Evolutionary conservation across 1,139 yeast species (phyloP).

Genomic region (Debaryomyces robertsiae): DNA sequence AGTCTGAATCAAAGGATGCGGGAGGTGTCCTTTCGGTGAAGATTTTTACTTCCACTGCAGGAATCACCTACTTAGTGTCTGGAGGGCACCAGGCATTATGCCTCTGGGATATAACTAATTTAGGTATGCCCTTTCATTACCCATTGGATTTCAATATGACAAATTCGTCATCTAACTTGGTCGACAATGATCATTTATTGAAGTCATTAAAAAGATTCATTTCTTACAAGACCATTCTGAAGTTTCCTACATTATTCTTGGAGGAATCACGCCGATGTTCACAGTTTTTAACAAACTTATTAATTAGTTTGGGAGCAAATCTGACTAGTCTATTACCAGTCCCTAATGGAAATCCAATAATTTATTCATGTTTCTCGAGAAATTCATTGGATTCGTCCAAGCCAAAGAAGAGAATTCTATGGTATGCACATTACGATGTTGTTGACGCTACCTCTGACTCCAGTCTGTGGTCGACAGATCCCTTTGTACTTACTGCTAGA

Average conservation of each 20-base stretch:
- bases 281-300: conserved; percentile 62
- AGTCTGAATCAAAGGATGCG: conserved; percentile 16
- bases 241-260: conserved; percentile 62
- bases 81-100: conserved; percentile 43
- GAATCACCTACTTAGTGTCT: conserved; percentile 33
- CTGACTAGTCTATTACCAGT: conserved; percentile 72
- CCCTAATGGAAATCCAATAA: conserved; percentile 77
- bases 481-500: conserved; percentile 70
- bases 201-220: conserved; percentile 63
- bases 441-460: conserved; percentile 58
- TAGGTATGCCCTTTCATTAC: conserved; percentile 15
- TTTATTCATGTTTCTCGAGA: conserved; percentile 68
- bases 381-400: conserved; percentile 20
- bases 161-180: conserved; percentile 2
- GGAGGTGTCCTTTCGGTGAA: conserved; percentile 32
- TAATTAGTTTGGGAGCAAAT: conserved; percentile 71
- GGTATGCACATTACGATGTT: conserved; percentile 97
- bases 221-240: conserved; percentile 75
- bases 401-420: conserved; percentile 50
- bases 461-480: conserved; percentile 74
- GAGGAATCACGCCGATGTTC: conserved; percentile 91
- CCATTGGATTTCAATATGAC: conserved; percentile 1
- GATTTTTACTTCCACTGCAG: conserved; percentile 24
- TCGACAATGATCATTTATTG: conserved; percentile 62
- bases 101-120: conserved; percentile 38